phyloP scores from a whole-genome alignment of 768 basidiomycete species.

The Fomitopsis pulvina region DNA sequence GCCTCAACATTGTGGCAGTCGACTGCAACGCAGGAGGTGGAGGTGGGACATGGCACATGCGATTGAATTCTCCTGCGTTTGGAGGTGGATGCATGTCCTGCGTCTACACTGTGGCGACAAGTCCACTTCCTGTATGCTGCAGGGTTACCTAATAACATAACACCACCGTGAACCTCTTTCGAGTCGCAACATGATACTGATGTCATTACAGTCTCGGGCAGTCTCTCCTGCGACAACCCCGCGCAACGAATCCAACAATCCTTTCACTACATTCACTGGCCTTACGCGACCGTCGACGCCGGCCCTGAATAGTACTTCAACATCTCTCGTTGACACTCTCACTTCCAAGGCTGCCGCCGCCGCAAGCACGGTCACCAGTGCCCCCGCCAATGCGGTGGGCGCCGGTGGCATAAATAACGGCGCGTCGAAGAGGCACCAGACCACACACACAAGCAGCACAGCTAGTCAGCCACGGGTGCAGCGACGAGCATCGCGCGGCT shows the following conservation, averaged over 20 bases:
- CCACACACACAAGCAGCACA: conserved; percentile 33
- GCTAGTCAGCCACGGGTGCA: conserved; percentile 20
- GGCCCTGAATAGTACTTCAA: conserved; percentile 6
- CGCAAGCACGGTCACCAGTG: not conserved
- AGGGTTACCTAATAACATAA: no score
- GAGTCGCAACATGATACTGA: not conserved
- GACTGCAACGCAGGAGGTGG: no score
- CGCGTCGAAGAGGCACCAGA: conserved; percentile 34
- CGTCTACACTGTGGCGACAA: no score
- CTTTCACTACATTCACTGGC: conserved; percentile 41
- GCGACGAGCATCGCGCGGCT: conserved; percentile 16
- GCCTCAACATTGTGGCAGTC: not conserved
- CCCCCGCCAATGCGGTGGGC: not conserved
- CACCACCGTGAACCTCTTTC: no score
- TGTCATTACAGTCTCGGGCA: conserved; percentile 28
- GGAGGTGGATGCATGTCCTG: no score
- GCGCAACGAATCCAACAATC: conserved; percentile 43
- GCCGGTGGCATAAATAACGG: not conserved
- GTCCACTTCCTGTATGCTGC: no score
- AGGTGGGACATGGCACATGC: no score
- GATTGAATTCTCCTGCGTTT: no score
- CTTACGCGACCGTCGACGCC: conserved; percentile 3
- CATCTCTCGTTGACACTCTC: conserved; percentile 20
- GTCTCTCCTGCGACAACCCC: conserved; percentile 34
- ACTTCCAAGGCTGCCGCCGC: conserved; percentile 4